phyloP scores from a whole-genome alignment of 2,329 filamentous ascomycete genomes.

The Nannizzia gypsea region DNA sequence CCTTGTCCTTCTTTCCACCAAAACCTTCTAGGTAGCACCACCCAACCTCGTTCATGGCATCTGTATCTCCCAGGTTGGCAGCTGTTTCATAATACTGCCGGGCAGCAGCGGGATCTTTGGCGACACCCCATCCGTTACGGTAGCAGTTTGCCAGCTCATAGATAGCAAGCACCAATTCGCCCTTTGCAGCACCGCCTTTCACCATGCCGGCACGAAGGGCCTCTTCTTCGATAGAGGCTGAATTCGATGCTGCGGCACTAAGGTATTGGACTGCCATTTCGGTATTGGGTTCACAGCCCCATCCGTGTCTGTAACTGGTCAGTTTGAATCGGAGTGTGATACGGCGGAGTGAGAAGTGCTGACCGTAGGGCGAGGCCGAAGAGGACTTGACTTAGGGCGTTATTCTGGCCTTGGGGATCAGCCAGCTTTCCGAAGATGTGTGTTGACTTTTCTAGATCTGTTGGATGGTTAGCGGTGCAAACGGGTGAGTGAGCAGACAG shows the following conservation, averaged over 20 bases:
- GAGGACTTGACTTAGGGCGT: conserved; percentile 87
- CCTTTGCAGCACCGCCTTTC: conserved; percentile 88
- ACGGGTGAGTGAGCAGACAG: too few species aligned
- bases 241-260: conserved; percentile 78
- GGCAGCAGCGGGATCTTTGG: conserved; percentile 74
- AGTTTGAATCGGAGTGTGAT: conserved; percentile 2
- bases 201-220: conserved; percentile 79
- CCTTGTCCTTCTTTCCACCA: conserved; percentile 96
- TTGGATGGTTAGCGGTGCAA: too few species aligned
- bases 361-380: conserved; percentile 84
- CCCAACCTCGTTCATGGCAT: conserved; percentile 93
- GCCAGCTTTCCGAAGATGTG: conserved; percentile 72
- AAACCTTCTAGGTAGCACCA: conserved; percentile 98
- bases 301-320: conserved; percentile 58
- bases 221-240: conserved; percentile 71
- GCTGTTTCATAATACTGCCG: conserved; percentile 92
- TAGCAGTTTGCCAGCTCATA: conserved; percentile 73
- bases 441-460: conserved; percentile 66
- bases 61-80: conserved; percentile 87
- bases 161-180: conserved; percentile 89
- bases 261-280: conserved; percentile 70
- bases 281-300: conserved; percentile 69
- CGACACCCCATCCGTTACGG: conserved; percentile 85
- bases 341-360: conserved; percentile 28
- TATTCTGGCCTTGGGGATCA: conserved; percentile 72